phyloP scores from a whole-genome alignment of 176 grass and related monocot genomes.

The maize (Zea mays) region Zm-B73-REFERENCE-NAM-5.0 NC_050096.1:184923501-184924000 shows the following conservation, averaged over 20 bases:
- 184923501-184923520: conserved; percentile 70
- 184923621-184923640: conserved; percentile 19
- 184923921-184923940: conserved; percentile 11
- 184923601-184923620: conserved; percentile 31
- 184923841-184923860: conserved; percentile 37
- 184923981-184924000: conserved; percentile 57
- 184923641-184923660: conserved; percentile 71
- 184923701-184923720: conserved; percentile 22
- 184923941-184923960: neutral
- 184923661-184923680: conserved; percentile 81
- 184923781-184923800: conserved; percentile 60
- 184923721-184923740: conserved; percentile 45
- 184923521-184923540: conserved; percentile 98
- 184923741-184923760: conserved; percentile 76
- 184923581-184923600: conserved; percentile 32
- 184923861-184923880: conserved; percentile 17
- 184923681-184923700: conserved; percentile 40
- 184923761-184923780: conserved; percentile 48
- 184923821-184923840: conserved; percentile 29
- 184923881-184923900: conserved; percentile 32
- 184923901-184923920: conserved; percentile 16
- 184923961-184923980: neutral
- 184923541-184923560: conserved; percentile 90
- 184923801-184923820: conserved; percentile 43
- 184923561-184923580: conserved; percentile 72